Conservation (phyloP, 2,329 filamentous ascomycete genomes). For the Paraphaeosphaeria minitans region DNA sequence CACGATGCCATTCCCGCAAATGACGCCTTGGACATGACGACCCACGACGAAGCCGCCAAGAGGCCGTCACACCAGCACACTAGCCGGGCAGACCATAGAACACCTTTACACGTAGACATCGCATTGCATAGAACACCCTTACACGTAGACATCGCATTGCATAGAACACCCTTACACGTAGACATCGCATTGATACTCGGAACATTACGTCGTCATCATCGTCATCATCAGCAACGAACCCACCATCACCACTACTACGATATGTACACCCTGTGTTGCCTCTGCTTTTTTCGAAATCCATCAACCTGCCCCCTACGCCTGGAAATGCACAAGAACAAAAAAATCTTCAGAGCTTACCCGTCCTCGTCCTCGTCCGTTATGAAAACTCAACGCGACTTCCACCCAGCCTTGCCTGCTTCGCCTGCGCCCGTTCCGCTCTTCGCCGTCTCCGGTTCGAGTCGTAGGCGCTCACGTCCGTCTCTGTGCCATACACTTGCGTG, state of each 20-base stretch:
- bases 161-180: background rate
- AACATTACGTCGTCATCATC: background rate
- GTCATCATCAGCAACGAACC: background rate
- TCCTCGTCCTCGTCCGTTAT: slow-evolving; percentile 24
- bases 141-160: too few relatives aligned
- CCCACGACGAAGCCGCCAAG: background rate
- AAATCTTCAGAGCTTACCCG: slow-evolving; percentile 3
- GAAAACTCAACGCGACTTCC: slow-evolving; percentile 49
- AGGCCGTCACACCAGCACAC: background rate
- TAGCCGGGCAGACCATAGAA: background rate
- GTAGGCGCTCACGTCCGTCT: slow-evolving; percentile 47
- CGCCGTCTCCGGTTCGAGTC: slow-evolving; percentile 47
- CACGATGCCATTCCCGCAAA: background rate
- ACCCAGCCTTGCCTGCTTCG: slow-evolving; percentile 40
- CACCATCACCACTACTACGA: background rate
- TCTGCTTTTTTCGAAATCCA: background rate
- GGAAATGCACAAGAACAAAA: slow-evolving; percentile 3
- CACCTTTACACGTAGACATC: background rate
- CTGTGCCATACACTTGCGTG: slow-evolving; percentile 44
- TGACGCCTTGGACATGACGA: background rate
- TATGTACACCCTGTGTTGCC: background rate
- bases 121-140: background rate
- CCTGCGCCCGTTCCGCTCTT: slow-evolving; percentile 47
- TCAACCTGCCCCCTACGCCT: background rate
- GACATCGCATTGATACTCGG: background rate